Evolutionary conservation across 140 eudicot genomes (phyloP).

Genomic region (Bidens hawaiensis): DNA sequence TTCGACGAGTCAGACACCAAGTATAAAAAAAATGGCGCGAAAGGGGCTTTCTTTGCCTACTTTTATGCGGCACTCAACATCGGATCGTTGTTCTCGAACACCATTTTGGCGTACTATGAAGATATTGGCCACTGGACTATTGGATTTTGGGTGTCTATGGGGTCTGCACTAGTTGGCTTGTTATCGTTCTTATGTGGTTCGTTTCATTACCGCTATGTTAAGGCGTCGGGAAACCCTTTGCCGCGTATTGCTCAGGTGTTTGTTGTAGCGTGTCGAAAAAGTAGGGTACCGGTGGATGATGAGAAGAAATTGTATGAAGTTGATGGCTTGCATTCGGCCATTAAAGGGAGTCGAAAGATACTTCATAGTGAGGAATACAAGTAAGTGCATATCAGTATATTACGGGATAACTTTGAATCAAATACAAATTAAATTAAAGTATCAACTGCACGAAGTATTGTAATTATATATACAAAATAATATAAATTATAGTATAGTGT

Average conservation of each 20-base stretch:
- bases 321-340: conserved; percentile 68
- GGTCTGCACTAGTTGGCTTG: conserved; percentile 50
- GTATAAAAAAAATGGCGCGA: conserved; percentile 27
- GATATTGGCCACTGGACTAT: conserved; percentile 76
- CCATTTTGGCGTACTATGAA: conserved; percentile 76
- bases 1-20: conserved; percentile 54
- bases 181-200: conserved; percentile 27
- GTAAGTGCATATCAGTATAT: too few species aligned
- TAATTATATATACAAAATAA: too few species aligned
- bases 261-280: conserved; percentile 55
- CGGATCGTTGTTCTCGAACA: conserved; percentile 73
- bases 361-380: conserved; percentile 42
- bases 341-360: conserved; percentile 88
- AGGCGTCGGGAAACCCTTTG: conserved; percentile 81
- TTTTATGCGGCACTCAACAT: too few species aligned
- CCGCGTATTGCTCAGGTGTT: conserved; percentile 88
- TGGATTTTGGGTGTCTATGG: conserved; percentile 72
- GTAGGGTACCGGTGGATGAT: conserved; percentile 24
- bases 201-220: conserved; percentile 58
- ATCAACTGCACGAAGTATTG: too few species aligned
- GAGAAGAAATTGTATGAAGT: conserved; percentile 58
- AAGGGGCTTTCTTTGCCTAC: conserved; percentile 62
- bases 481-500: too few species aligned
- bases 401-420: too few species aligned
- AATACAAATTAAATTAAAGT: too few species aligned